Conservation (phyloP, 257 asterid species). For the Cinchona pubescens region DNA sequence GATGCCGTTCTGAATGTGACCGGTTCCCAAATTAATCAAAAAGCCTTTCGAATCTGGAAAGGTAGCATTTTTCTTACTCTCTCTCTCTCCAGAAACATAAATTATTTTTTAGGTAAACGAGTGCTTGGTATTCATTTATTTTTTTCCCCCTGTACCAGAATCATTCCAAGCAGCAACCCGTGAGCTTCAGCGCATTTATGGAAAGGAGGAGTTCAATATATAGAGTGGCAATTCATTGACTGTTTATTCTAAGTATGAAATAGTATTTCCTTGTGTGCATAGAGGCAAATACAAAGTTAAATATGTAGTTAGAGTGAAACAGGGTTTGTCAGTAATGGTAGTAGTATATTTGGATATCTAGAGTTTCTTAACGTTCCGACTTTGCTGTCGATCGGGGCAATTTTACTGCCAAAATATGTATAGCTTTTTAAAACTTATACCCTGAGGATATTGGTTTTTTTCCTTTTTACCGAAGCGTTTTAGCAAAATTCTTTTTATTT, state of each 20-base stretch:
- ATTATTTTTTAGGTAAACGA: background rate
- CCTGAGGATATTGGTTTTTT: background rate
- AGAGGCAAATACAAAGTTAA: conserved; percentile 7
- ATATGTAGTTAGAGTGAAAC: background rate
- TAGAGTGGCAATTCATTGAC: conserved; percentile 16
- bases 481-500: background rate
- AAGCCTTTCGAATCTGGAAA: conserved; percentile 93
- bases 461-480: background rate
- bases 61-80: conserved; percentile 37
- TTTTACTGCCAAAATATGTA: background rate
- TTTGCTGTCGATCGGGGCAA: background rate
- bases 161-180: conserved; percentile 95
- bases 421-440: background rate
- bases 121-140: background rate
- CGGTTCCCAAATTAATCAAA: conserved; percentile 90
- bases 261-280: conserved; percentile 24
- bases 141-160: conserved; percentile 44
- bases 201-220: conserved; percentile 75
- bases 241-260: conserved; percentile 18
- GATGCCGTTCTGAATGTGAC: conserved; percentile 77
- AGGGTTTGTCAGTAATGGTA: background rate
- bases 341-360: too few relatives aligned
- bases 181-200: conserved; percentile 87
- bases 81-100: background rate
- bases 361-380: background rate